Evolutionary conservation across 1,284 basidiomycete genomes (phyloP), one percentile per base, ranked within the genome.

Genomic region (Pseudozyma thailandica): DNA sequence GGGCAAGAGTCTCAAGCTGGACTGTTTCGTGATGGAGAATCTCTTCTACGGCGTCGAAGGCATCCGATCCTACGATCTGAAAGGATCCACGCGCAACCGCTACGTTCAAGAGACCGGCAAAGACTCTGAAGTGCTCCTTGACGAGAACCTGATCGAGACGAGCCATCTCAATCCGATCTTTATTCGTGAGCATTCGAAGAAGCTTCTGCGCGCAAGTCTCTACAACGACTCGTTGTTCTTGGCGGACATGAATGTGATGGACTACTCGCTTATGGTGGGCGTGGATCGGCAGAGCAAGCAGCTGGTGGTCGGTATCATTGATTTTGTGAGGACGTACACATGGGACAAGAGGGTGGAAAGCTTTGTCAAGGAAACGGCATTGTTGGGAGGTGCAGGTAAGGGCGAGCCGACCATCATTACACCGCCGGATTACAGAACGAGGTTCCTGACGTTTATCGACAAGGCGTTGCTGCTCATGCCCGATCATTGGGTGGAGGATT

Each of bases 271-370:
- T 16, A 90, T 98, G 38, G 93, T 94, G 23, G 96, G 95, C 16
- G 91, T 98, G 15, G 74, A 78, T 53, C 45, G 58, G 38, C 37
- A 52, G 54, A 69, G 33, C 45, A 53, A 65, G 43, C 83, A 84
- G 70, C 71, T 85, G 12, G 93, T 97, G 15, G 89, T 96, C 37
- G 95, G 96, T n/a, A 97, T 98, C 55, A 94, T 98, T 65, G 93
- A 95, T 83, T 95, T 93, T 81, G 91, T 95, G 60, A 89, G 93
- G 18, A 94, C 93, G 1, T 95, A 94, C 78, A 95, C 92, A 0
- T 94, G 93, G 94, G 95, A 98, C 85, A 98, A 98, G 86, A 94
- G 94, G 78, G 86, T 98, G 25, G 95, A 98, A 84, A 95, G 90
- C 72, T 95, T 93, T 91, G 93, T 98, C 46, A 98, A 98, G 82